Evolutionary conservation across 768 basidiomycete genomes (phyloP), one percentile per base, ranked within the genome.

Genomic region (Crucibulum laeve): DNA sequence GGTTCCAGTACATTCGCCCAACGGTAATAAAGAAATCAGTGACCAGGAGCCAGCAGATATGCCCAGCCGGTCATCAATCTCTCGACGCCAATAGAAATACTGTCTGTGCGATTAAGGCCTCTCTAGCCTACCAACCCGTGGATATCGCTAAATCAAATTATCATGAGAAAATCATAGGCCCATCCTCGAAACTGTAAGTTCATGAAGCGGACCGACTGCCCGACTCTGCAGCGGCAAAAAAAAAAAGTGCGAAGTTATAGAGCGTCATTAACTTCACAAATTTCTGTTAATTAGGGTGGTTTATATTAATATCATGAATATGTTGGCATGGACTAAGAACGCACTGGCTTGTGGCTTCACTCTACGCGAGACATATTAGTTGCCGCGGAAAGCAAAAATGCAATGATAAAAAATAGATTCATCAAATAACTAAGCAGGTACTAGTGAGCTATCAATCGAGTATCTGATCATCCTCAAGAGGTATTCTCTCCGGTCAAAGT

Each of bases 401-500:
- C n/a, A 30, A 30, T n/a, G 28, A 8, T 10, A 8, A n/a, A 30
- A 30, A 30, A 30, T 30, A 8, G n/a, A 10, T 30, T 30, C 2
- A 30, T 30, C n/a, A 30, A 30, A 30, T 30, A 30, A n/a, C n/a
- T n/a, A n/a, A n/a, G n/a, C n/a, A n/a, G n/a, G n/a, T n/a, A n/a
- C n/a, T n/a, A n/a, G n/a, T n/a, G n/a, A n/a, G n/a, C n/a, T n/a
- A n/a, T n/a, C n/a, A n/a, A n/a, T n/a, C n/a, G n/a, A n/a, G n/a
- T n/a, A n/a, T n/a, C n/a, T n/a, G n/a, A n/a, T n/a, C 28, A 30
- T n/a, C 28, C n/a, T 30, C n/a, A 30, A 30, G 28, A 30, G 28
- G 28, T 30, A n/a, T n/a, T n/a, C 28, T 46, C 42, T 56, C 54
- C 40, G 43, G 42, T 64, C 48, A 80, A 60, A 39, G 50, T 62